phyloP scores from a whole-genome alignment of 345 rosid genomes.

The Eucalyptus globulus region DNA sequence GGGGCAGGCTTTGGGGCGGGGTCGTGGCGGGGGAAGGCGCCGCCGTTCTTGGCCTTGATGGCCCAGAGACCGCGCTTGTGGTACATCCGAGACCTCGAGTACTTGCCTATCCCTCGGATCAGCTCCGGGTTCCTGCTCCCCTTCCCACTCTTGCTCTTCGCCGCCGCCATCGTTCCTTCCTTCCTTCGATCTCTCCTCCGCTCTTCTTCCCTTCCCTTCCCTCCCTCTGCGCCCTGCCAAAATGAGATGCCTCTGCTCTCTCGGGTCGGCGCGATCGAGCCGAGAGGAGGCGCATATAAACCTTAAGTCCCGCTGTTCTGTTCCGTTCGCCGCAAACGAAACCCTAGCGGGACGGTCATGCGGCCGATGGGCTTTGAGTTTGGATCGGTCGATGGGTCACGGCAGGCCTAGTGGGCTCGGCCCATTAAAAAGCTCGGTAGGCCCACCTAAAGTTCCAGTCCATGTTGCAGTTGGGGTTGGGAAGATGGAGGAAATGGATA shows the following conservation, averaged over 20 bases:
- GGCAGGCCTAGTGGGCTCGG: background rate
- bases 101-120: constrained; percentile 52
- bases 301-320: background rate
- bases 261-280: background rate
- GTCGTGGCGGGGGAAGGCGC: constrained; percentile 73
- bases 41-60: constrained; percentile 81
- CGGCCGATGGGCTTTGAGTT: background rate
- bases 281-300: background rate
- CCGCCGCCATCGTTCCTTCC: constrained; percentile 29
- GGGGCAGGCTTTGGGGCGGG: constrained; percentile 40
- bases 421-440: background rate
- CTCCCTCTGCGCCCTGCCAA: background rate
- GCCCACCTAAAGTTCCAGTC: background rate
- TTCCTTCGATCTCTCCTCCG: background rate
- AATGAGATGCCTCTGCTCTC: background rate
- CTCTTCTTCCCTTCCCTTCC: background rate
- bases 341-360: background rate
- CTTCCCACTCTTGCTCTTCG: background rate
- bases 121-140: constrained; percentile 47
- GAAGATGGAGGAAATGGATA: background rate
- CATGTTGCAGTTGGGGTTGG: background rate
- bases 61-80: constrained; percentile 76
- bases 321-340: background rate
- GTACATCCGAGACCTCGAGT: constrained; percentile 55
- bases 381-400: background rate